Percentiles rank a stretch among this genome's conserved stretches.
Conservation (phyloP, 2,329 filamentous ascomycete species). For the Colletotrichum eleusines region DNA sequence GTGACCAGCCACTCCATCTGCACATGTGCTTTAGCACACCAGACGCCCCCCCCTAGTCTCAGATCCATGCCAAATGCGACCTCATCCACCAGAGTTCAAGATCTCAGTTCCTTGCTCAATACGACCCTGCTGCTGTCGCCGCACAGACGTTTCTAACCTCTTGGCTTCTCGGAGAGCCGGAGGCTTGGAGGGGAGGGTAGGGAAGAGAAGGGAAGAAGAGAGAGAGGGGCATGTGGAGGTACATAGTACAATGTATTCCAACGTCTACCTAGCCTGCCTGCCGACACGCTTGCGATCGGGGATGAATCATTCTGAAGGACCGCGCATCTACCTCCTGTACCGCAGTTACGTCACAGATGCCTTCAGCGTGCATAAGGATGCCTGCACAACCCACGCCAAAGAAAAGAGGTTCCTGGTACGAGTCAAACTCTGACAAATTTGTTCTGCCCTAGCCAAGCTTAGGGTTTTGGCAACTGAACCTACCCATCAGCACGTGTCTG, state of each 20-base stretch:
- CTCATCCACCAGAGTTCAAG: conserved; percentile 38
- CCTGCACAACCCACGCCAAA: conserved; percentile 7
- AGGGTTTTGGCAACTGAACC: conserved; percentile 27
- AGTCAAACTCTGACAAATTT: conserved; percentile 10
- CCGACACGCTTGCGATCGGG: conserved; percentile 16
- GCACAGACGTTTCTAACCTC: conserved; percentile 35
- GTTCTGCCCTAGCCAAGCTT: conserved; percentile 5
- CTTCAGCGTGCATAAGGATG: conserved; percentile 29
- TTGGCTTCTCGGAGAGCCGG: conserved; percentile 34
- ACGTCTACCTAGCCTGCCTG: conserved; percentile 15
- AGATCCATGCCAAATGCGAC: conserved; percentile 34
- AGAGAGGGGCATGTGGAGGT: conserved; percentile 4
- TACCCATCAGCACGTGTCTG: conserved; percentile 28
- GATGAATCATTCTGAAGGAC: conserved; percentile 22
- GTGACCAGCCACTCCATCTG: conserved; percentile 39
- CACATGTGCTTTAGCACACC: conserved; percentile 31
- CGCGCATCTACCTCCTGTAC: conserved; percentile 6
- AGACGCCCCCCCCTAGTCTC: conserved; percentile 33
- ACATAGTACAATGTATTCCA: no score
- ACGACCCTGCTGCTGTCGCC: conserved; percentile 22
- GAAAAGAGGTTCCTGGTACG: not conserved
- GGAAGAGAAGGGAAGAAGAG: no score
- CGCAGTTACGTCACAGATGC: conserved; percentile 34
- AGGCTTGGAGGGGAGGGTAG: conserved; percentile 10
- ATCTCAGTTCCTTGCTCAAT: conserved; percentile 35